Evolutionary conservation across 306 rosid species (phyloP).

Genomic region (Casuarina glauca): DNA sequence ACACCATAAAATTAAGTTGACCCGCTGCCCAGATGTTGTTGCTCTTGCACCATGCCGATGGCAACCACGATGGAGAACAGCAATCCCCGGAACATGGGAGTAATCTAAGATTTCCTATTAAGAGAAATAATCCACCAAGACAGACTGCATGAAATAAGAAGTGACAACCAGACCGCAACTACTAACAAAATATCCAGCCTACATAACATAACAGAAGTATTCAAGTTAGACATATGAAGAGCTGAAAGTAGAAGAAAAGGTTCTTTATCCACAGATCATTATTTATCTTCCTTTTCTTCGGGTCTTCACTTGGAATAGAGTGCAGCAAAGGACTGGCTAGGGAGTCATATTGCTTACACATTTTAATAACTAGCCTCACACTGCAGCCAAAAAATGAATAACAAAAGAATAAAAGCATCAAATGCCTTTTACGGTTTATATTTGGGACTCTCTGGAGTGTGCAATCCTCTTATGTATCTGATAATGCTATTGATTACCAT

Average conservation of each 20-base stretch:
- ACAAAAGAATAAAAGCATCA: background rate
- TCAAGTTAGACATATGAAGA: background rate
- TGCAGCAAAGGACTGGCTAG: background rate
- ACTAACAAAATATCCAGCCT: background rate
- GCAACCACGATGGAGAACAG: slow-evolving; percentile 88
- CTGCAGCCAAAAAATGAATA: background rate
- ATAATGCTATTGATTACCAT: background rate
- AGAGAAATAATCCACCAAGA: background rate
- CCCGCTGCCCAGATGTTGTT: slow-evolving; percentile 70
- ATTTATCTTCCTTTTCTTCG: background rate
- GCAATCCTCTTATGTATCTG: background rate
- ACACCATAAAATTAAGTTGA: slow-evolving; percentile 90
- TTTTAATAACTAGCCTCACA: background rate
- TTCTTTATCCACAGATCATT: background rate
- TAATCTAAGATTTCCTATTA: slow-evolving; percentile 75
- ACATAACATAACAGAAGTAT: background rate
- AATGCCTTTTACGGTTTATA: background rate
- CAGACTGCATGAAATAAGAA: background rate
- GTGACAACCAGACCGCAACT: background rate
- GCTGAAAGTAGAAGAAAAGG: background rate
- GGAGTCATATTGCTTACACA: background rate
- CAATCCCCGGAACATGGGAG: slow-evolving; percentile 77
- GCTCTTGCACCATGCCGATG: slow-evolving; percentile 94
- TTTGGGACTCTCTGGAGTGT: background rate
- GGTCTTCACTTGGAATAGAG: background rate